Conservation (phyloP, 768 basidiomycete species). For the Daedaleopsis sinensis region DNA sequence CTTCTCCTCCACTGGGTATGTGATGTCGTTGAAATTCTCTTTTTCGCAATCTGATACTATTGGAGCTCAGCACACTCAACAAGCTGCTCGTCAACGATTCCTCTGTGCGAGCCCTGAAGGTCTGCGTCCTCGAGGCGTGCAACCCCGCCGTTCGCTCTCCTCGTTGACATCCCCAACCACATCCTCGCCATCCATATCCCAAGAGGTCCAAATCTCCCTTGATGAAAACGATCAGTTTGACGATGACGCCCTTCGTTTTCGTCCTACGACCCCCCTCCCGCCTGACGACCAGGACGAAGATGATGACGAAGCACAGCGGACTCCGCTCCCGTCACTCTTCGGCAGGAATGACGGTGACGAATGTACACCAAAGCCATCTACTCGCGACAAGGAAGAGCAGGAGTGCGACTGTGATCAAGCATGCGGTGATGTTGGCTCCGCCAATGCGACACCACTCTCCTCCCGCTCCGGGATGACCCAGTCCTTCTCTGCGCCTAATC, state of each 20-base stretch:
- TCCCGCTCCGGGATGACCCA: neutral
- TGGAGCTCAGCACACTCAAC: neutral
- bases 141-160: neutral
- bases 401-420: neutral
- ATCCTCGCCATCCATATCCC: neutral
- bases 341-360: neutral
- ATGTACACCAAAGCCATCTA: neutral
- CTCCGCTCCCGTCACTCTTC: neutral
- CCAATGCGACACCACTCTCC: neutral
- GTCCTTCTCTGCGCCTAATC: neutral
- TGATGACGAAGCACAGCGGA: neutral
- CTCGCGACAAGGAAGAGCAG: no score
- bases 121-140: neutral
- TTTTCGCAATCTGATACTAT: neutral
- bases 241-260: neutral
- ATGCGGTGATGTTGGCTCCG: neutral
- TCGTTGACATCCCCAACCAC: neutral
- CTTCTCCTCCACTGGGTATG: slow-evolving; percentile 6
- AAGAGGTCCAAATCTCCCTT: neutral
- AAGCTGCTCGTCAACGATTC: neutral
- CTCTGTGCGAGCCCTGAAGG: neutral
- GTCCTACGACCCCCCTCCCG: neutral
- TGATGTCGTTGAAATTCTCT: neutral
- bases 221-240: neutral
- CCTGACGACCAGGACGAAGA: neutral